phyloP scores from a whole-genome alignment of 2,329 filamentous ascomycete genomes.

The Botrytis hyacinthi region DNA sequence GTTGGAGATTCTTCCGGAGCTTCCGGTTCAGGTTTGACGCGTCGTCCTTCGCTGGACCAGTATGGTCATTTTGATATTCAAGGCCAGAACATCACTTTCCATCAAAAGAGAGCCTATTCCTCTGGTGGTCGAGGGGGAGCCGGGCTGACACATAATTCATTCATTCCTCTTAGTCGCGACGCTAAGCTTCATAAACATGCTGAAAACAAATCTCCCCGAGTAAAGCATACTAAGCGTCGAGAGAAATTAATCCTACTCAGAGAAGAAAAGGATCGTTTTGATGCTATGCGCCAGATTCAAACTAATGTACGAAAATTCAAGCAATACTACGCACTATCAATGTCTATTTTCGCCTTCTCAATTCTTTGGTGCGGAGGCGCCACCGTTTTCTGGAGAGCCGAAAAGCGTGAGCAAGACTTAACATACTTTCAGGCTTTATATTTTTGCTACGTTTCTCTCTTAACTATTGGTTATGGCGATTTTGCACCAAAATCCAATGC shows the following conservation, averaged over 20 bases:
- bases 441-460: slow-evolving; percentile 65
- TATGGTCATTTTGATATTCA: slow-evolving; percentile 41
- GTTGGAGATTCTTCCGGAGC: slow-evolving; percentile 23
- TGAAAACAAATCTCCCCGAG: slow-evolving; percentile 21
- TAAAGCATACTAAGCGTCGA: slow-evolving; percentile 26
- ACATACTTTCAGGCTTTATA: slow-evolving; percentile 66
- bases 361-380: slow-evolving; percentile 66
- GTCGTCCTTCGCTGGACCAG: slow-evolving; percentile 32
- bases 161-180: slow-evolving; percentile 30
- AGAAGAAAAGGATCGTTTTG: slow-evolving; percentile 58
- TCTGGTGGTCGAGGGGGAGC: slow-evolving; percentile 35
- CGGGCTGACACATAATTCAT: slow-evolving; percentile 24
- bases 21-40: slow-evolving; percentile 36
- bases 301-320: slow-evolving; percentile 57
- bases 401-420: slow-evolving; percentile 51
- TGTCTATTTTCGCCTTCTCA: slow-evolving; percentile 58
- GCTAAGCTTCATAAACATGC: slow-evolving; percentile 30
- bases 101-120: slow-evolving; percentile 31
- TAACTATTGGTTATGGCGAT: slow-evolving; percentile 71
- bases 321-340: slow-evolving; percentile 56
- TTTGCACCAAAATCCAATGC: slow-evolving; percentile 61
- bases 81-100: slow-evolving; percentile 40
- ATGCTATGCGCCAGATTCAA: slow-evolving; percentile 63
- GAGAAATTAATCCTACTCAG: slow-evolving; percentile 53
- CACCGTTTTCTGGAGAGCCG: slow-evolving; percentile 60